These are phyloP conservation scores for Umbellularia californica DNA, from an alignment of 164 flowering plant species.

Conservation along the genomic window DNA sequence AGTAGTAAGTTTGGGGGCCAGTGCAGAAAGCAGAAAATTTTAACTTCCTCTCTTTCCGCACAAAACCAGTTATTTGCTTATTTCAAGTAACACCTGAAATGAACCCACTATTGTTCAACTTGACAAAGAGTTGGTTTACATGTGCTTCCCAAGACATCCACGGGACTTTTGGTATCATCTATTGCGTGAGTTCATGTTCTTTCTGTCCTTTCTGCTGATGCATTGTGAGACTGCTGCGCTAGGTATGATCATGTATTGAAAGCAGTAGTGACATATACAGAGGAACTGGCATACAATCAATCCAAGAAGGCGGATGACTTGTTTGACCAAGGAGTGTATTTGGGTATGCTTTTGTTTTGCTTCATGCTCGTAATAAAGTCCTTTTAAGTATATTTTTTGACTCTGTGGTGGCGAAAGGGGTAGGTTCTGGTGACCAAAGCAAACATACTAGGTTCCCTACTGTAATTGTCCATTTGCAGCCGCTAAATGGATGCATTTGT, in stretches of 20 bases:
- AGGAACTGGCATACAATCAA: constrained; percentile 77
- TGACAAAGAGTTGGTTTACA: background rate
- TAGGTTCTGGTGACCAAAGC: background rate
- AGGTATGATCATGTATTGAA: constrained; percentile 70
- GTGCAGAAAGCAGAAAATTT: background rate
- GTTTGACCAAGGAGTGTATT: constrained; percentile 61
- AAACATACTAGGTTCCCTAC: background rate
- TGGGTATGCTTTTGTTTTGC: constrained; percentile 39
- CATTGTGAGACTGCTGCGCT: background rate
- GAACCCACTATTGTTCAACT: background rate
- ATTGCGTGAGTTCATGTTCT: background rate
- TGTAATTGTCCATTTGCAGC: background rate
- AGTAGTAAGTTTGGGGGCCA: background rate
- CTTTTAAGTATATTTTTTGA: too few relatives aligned
- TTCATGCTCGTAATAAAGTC: background rate
- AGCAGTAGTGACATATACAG: constrained; percentile 71
- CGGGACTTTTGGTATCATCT: background rate
- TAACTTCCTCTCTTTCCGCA: background rate
- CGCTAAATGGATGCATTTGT: background rate
- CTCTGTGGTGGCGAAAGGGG: too few relatives aligned
- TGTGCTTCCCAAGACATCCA: background rate
- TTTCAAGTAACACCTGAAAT: background rate
- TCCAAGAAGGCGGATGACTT: constrained; percentile 75
- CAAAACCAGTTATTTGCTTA: background rate
- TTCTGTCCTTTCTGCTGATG: background rate